These are phyloP conservation scores for Saccharomycopsis babjevae DNA, from an alignment of 805 yeast species.

Conservation along the genomic window DNA sequence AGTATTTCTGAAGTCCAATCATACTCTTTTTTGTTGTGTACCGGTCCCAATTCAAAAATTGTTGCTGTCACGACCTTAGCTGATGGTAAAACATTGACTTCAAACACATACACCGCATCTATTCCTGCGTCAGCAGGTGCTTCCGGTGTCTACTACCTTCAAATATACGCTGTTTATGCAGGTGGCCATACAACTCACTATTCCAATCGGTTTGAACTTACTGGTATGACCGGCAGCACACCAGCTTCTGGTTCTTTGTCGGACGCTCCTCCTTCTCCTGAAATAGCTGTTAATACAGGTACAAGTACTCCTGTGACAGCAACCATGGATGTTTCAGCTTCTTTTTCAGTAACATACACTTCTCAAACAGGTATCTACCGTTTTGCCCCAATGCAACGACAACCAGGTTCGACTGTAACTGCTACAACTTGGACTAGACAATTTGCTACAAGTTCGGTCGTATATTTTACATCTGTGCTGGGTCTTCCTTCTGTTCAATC, in stretches of 20 bases:
- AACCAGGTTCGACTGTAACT: slow-evolving; percentile 68
- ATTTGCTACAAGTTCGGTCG: slow-evolving; percentile 58
- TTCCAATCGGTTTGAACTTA: slow-evolving; percentile 51
- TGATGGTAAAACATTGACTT: slow-evolving; percentile 23
- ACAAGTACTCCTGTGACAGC: slow-evolving; percentile 33
- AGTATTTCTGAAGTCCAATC: slow-evolving; percentile 32
- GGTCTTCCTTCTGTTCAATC: slow-evolving; percentile 33
- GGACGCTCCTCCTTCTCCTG: slow-evolving; percentile 33
- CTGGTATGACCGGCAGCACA: slow-evolving; percentile 62
- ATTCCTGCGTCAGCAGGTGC: slow-evolving; percentile 38
- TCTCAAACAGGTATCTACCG: slow-evolving; percentile 68
- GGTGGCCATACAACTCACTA: slow-evolving; percentile 53
- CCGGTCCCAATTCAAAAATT: slow-evolving; percentile 51
- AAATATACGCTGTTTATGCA: slow-evolving; percentile 41
- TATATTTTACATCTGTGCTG: slow-evolving; percentile 37
- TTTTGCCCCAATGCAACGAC: slow-evolving; percentile 89
- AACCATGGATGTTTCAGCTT: slow-evolving; percentile 34
- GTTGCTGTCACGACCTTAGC: slow-evolving; percentile 29
- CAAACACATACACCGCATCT: slow-evolving; percentile 29
- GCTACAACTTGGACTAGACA: slow-evolving; percentile 54
- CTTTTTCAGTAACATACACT: slow-evolving; percentile 64
- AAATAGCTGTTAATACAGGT: slow-evolving; percentile 23
- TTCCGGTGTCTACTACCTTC: slow-evolving; percentile 65
- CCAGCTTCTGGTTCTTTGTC: slow-evolving; percentile 39
- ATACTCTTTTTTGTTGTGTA: slow-evolving; percentile 50